phyloP scores from a whole-genome alignment of 192 early-diverging fungal species.

The Spizellomyces sp. region DNA sequence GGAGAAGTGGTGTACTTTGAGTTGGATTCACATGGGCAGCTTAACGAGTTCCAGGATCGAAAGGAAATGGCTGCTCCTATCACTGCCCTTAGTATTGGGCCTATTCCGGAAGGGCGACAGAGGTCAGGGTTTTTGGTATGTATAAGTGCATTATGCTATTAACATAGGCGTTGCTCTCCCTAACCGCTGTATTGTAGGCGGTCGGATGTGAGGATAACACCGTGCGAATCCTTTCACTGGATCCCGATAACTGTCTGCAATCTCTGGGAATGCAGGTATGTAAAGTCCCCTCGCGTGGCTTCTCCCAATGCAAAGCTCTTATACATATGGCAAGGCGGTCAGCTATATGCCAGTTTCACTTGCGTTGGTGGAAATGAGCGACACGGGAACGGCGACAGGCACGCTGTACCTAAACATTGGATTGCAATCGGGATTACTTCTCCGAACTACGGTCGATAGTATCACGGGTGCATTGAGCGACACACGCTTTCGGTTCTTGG shows the following conservation, averaged over 20 bases:
- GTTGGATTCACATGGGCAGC: constrained; percentile 75
- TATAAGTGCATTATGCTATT: constrained; percentile 7
- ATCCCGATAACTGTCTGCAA: constrained; percentile 77
- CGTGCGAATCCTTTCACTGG: constrained; percentile 84
- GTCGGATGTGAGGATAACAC: constrained; percentile 92
- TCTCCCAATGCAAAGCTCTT: neutral
- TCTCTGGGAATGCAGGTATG: constrained; percentile 63
- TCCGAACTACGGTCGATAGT: constrained; percentile 83
- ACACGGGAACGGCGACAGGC: constrained; percentile 63
- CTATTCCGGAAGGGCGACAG: constrained; percentile 75
- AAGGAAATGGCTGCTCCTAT: constrained; percentile 72
- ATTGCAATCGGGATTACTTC: constrained; percentile 83
- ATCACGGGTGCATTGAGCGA: constrained; percentile 82
- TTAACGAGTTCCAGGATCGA: constrained; percentile 86
- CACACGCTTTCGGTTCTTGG: constrained; percentile 82
- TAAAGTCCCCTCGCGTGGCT: neutral
- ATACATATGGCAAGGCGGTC: neutral
- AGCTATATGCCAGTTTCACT: constrained; percentile 68
- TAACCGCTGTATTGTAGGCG: constrained; percentile 26
- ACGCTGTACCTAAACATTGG: constrained; percentile 85
- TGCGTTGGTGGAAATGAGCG: constrained; percentile 77
- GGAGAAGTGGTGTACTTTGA: constrained; percentile 94
- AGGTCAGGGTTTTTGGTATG: constrained; percentile 68
- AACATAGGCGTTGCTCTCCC: too few species aligned
- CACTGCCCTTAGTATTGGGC: constrained; percentile 76